Evolutionary conservation across 2,329 filamentous ascomycete species (phyloP), one percentile per base, ranked within the genome.

Genomic region (Elsinoe ampelina): DNA sequence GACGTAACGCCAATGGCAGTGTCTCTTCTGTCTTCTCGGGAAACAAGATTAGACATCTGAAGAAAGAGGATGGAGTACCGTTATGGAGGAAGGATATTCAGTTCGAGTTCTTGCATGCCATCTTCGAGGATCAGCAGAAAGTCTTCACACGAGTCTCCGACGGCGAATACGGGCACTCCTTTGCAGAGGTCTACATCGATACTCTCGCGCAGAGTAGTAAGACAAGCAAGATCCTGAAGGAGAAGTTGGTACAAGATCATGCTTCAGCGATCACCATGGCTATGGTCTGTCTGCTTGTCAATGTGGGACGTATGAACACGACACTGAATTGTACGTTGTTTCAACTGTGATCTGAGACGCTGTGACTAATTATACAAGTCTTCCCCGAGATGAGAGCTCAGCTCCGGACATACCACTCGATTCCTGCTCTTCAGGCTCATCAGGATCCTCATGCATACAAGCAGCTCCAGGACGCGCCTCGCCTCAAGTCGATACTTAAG

Each of bases 351-450:
- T 3, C 12, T 38, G 43, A 13, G 34, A 22, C 32, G 34, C 7
- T 35, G n/a, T 13, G 42, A 41, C 60, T 65, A 57, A 68, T 62
- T 6, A n/a, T 26, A 5, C 13, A 69, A 95, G 93, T 98, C 77
- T 98, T 98, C 70, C 93, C 93, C 19, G 93, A 98, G 71, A 98
- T 98, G 93, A 87, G 93, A 72, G 93, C 93, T 30, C 93, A 98
- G 68, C 79, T 98, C 32, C 86, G 93, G 69, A 98, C 93, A 35
- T 98, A 98, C 74, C 93, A 98, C 70, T 92, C 93, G 11, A 98
- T 98, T 63, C 93, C 93, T 12, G 96, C 90, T 1, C 78, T 98
- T 5, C 93, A 98, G 73, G 92, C 92, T 45, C 87, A 91, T 63
- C 90, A 96, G 72, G 93, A 97, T 65, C 86, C 90, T 10, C 92